These are phyloP conservation scores for Hypocrella siamensis DNA, from an alignment of 2,329 filamentous ascomycete genomes.

Conservation along the genomic window DNA sequence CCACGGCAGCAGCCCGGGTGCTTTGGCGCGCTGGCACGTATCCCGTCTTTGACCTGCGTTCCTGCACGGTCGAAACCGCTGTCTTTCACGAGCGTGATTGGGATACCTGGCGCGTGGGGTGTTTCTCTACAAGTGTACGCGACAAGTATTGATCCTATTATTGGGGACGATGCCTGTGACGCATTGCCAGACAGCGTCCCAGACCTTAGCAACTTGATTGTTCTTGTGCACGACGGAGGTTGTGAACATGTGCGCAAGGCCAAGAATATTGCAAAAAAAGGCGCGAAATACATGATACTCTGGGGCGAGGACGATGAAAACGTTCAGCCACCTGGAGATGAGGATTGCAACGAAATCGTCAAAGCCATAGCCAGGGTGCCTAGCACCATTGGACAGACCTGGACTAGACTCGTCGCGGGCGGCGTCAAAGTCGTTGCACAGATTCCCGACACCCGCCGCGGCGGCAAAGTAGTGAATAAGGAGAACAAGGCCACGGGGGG, in stretches of 20 bases:
- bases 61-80: not conserved
- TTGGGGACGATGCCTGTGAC: conserved; percentile 1
- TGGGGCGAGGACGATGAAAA: conserved; percentile 1
- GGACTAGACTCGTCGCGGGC: conserved; percentile 11
- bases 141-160: not conserved
- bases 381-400: conserved; percentile 11
- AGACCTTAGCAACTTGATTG: conserved; percentile 1
- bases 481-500: conserved; percentile 2
- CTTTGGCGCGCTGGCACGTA: not conserved
- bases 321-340: not conserved
- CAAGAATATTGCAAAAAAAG: conserved; percentile 15
- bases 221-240: conserved; percentile 3
- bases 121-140: not conserved
- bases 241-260: not conserved
- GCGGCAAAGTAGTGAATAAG: not conserved
- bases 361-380: conserved; percentile 7
- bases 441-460: not conserved
- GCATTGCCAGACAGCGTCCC: conserved; percentile 1
- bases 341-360: not conserved
- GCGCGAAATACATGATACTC: conserved; percentile 44
- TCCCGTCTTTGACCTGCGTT: not conserved
- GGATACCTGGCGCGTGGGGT: not conserved
- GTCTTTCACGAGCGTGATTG: not conserved
- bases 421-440: not conserved
- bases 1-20: not conserved